These are phyloP conservation scores for Podospora anserina DNA, from an alignment of 495 filamentous ascomycete genomes.

Conservation along the genomic window DNA sequence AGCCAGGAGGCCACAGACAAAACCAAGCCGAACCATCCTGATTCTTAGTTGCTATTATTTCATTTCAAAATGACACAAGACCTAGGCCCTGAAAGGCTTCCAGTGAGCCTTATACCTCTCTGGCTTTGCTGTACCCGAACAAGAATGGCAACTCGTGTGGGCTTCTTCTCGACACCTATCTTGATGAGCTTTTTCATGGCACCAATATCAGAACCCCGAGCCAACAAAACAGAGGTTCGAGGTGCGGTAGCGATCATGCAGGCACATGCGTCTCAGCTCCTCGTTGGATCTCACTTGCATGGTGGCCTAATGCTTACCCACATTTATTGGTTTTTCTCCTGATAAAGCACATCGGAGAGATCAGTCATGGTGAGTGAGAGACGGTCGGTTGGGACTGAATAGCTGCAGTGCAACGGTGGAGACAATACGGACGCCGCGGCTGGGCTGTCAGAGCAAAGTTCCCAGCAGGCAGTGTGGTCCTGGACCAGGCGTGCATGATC, in stretches of 20 bases:
- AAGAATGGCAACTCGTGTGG: not conserved
- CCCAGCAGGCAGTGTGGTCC: not conserved
- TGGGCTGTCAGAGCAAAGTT: not conserved
- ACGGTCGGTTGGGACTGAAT: not conserved
- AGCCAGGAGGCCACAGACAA: not conserved
- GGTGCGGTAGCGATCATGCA: not conserved
- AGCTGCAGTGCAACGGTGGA: not conserved
- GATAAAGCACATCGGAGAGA: not conserved
- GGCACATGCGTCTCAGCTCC: not conserved
- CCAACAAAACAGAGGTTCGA: not conserved
- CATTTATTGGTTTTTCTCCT: not conserved
- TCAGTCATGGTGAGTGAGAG: not conserved
- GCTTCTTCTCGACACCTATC: not conserved
- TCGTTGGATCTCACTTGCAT: not conserved
- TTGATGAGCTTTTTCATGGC: not conserved
- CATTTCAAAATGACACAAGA: not conserved
- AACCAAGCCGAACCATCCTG: not conserved
- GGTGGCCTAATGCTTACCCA: not conserved
- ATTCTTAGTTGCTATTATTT: not conserved
- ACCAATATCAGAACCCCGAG: not conserved
- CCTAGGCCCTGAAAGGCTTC: not conserved
- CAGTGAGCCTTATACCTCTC: not conserved
- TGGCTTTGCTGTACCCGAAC: not conserved
- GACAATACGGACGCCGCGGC: not conserved
- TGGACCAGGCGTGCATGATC: not conserved